Evolutionary conservation across 2,329 filamentous ascomycete species (phyloP).

Genomic region (Fusarium bulbicola): DNA sequence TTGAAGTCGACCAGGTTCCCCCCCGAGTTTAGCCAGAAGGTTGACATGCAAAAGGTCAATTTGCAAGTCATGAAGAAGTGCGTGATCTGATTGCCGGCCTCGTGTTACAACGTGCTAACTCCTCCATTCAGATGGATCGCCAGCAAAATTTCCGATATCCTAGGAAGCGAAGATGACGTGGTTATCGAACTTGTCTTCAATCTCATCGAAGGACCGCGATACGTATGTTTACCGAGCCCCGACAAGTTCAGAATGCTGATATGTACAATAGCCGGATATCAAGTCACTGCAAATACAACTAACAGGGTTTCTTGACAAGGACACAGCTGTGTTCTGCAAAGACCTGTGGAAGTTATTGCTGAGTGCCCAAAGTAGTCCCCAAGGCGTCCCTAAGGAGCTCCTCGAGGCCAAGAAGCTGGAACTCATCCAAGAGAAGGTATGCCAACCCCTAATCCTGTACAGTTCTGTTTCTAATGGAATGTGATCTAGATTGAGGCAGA

Average conservation of each 20-base stretch:
- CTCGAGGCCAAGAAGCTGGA: constrained; percentile 97
- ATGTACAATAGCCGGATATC: constrained; percentile 79
- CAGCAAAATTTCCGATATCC: constrained; percentile 83
- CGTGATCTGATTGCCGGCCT: constrained; percentile 45
- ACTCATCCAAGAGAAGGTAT: constrained; percentile 92
- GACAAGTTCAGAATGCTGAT: constrained; percentile 38
- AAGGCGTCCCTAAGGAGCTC: constrained; percentile 93
- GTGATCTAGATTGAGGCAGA: constrained; percentile 78
- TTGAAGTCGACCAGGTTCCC: constrained; percentile 94
- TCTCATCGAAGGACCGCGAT: constrained; percentile 76
- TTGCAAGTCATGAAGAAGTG: constrained; percentile 98
- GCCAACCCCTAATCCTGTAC: background rate
- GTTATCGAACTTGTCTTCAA: constrained; percentile 85
- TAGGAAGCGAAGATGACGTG: constrained; percentile 95
- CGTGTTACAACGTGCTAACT: constrained; percentile 21
- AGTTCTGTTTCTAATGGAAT: constrained; percentile 1
- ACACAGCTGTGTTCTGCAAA: constrained; percentile 88
- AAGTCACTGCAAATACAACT: constrained; percentile 95
- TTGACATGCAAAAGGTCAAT: constrained; percentile 98
- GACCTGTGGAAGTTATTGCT: constrained; percentile 92
- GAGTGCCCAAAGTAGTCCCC: constrained; percentile 86
- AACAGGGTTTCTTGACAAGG: constrained; percentile 93
- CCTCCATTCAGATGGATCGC: constrained; percentile 83
- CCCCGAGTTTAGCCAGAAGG: constrained; percentile 91
- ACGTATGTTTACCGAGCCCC: constrained; percentile 63